Conservation (phyloP, 768 basidiomycete genomes). For the Suillus clintonianus region DNA sequence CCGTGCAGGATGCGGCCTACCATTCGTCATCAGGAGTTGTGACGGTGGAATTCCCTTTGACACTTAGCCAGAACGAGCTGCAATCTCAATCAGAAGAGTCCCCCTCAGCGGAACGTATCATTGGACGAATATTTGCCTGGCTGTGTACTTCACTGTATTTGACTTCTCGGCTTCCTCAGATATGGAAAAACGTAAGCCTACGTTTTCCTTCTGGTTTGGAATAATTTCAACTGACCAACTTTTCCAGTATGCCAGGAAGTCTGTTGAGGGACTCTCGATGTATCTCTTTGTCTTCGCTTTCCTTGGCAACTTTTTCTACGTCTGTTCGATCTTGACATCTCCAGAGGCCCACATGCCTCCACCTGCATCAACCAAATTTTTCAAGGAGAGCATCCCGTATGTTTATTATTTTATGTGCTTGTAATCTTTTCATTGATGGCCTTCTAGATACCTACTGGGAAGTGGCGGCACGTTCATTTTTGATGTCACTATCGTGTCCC, state of each 20-base stretch:
- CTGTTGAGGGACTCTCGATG: slow-evolving; percentile 93
- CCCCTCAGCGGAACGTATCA: slow-evolving; percentile 52
- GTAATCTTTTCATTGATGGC: neutral
- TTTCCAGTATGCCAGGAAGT: slow-evolving; percentile 79
- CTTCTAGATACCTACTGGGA: slow-evolving; percentile 77
- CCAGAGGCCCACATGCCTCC: slow-evolving; percentile 61
- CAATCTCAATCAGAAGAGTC: slow-evolving; percentile 21
- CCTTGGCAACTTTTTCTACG: slow-evolving; percentile 91
- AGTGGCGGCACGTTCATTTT: slow-evolving; percentile 93
- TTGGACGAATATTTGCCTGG: slow-evolving; percentile 96
- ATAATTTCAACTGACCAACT: slow-evolving; percentile 4
- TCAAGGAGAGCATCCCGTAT: slow-evolving; percentile 84
- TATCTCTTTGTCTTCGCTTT: slow-evolving; percentile 94
- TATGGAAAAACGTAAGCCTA: slow-evolving; percentile 94
- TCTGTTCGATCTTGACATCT: slow-evolving; percentile 83
- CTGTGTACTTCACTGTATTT: slow-evolving; percentile 90
- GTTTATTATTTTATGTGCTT: slow-evolving; percentile 30
- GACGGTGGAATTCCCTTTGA: slow-evolving; percentile 20
- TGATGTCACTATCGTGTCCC: slow-evolving; percentile 87
- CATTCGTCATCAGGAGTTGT: slow-evolving; percentile 6
- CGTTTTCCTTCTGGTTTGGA: neutral
- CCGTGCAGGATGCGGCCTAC: slow-evolving; percentile 17
- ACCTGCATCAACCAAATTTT: slow-evolving; percentile 61
- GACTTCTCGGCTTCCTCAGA: slow-evolving; percentile 92
- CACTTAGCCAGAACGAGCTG: slow-evolving; percentile 5